Evolutionary conservation across 768 basidiomycete genomes (phyloP), one percentile per base, ranked within the genome.

Genomic region (Terana coerulea): DNA sequence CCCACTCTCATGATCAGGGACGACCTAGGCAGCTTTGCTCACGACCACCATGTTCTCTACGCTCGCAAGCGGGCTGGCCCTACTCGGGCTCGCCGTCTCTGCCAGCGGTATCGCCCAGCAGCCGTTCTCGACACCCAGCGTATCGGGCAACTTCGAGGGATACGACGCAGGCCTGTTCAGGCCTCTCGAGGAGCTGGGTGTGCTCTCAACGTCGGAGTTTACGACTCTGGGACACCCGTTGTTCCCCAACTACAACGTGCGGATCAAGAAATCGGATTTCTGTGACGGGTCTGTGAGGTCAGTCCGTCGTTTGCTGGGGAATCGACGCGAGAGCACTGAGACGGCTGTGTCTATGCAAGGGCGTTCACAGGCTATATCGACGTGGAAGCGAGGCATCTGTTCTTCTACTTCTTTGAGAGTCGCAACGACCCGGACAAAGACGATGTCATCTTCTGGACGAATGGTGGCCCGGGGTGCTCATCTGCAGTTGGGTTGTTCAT

Each of bases 311-410:
- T 29, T 49, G 3, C n/a, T 61, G 45, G 30, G 65, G 67, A 3
- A 58, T 57, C 17, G 55, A 64, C 4, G 79, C 74, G 60, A 71
- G 70, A 3, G 64, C 64, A 5, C 51, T 79, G 34, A 48, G 57
- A 15, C 76, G 79, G 41, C 75, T 72, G 2, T 62, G 72, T 34
- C 71, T 8, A n/a, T 8, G 14, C 15, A 12, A 86, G 83, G 21
- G 68, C 77, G 0, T 87, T 84, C 62, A 84, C 86, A 0, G 86
- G 86, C 6, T 88, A 88, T 59, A 83, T 88, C 51, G 85, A 88
- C 53, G 73, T 84, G 33, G 71, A 80, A 60, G 80, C 81, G 17
- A 77, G 81, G 49, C 68, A 69, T 37, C 37, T 69, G 47, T 69
- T 67, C 56, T 75, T 76, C 67, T 74, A 72, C 64, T 79, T 78